Evolutionary conservation across 176 grass and related monocot genomes (phyloP).

Genomic region (Rhipidocladum racemiflorum): DNA sequence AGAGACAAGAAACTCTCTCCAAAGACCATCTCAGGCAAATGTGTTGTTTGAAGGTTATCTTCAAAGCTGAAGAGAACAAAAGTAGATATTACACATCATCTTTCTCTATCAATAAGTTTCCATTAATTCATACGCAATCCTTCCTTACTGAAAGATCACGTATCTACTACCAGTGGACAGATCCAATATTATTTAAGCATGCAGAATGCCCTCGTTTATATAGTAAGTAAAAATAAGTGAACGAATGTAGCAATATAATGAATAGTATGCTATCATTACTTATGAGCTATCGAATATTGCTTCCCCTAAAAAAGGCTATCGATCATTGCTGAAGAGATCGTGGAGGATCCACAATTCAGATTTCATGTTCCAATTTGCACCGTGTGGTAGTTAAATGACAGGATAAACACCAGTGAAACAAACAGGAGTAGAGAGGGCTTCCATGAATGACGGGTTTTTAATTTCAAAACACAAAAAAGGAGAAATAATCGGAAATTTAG

Average conservation of each 20-base stretch:
- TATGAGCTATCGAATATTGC: neutral
- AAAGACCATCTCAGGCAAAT: constrained; percentile 98
- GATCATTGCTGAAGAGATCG: neutral
- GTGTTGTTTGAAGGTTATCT: constrained; percentile 64
- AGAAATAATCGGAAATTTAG: neutral
- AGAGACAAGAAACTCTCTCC: constrained; percentile 75
- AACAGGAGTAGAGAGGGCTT: neutral
- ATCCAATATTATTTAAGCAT: neutral
- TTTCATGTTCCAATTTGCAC: neutral
- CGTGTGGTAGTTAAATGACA: neutral
- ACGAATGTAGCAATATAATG: neutral
- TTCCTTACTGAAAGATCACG: neutral
- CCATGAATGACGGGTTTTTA: neutral
- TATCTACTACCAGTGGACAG: neutral
- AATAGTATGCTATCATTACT: neutral
- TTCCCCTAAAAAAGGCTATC: neutral
- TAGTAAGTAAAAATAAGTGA: neutral
- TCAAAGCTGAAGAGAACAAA: constrained; percentile 55
- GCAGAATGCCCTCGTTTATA: neutral
- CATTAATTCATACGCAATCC: neutral
- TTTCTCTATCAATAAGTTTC: neutral
- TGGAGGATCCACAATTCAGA: neutral
- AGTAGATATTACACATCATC: neutral
- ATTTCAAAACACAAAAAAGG: neutral
- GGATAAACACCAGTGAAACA: neutral